These are phyloP conservation scores for Kwoniella sp. DNA, from an alignment of 768 basidiomycete species.

Conservation along the genomic window DNA sequence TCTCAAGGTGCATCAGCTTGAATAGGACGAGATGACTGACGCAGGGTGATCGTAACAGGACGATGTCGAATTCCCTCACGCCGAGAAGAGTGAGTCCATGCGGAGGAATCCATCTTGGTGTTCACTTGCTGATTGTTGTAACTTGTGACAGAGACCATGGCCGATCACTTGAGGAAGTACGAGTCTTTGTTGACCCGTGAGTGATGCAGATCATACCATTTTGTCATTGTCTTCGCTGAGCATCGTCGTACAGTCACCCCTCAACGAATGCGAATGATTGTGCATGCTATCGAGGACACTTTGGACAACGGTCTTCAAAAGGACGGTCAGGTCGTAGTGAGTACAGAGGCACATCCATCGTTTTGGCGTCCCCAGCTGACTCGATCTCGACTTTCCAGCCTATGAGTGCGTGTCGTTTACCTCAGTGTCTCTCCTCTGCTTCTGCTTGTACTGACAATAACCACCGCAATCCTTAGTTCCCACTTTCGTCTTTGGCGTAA, in stretches of 20 bases:
- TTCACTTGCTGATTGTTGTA: not conserved
- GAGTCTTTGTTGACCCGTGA: conserved; percentile 71
- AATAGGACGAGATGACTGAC: not conserved
- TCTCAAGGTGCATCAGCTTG: too few relatives aligned
- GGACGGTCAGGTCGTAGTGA: conserved; percentile 79
- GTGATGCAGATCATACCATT: conserved; percentile 21
- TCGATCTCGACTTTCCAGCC: conserved; percentile 37
- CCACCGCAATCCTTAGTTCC: conserved; percentile 77
- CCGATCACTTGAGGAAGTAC: conserved; percentile 87
- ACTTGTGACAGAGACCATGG: conserved; percentile 66
- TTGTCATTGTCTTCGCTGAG: too few relatives aligned
- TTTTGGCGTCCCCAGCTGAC: too few relatives aligned
- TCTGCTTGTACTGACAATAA: conserved; percentile 12
- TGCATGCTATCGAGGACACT: conserved; percentile 90
- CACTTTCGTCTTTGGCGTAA: conserved; percentile 76
- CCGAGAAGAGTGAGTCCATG: conserved; percentile 71
- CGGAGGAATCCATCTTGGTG: conserved; percentile 13
- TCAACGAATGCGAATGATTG: conserved; percentile 69
- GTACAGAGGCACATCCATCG: conserved; percentile 55
- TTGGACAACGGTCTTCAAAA: conserved; percentile 83
- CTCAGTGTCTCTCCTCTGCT: too few relatives aligned
- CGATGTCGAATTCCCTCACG: conserved; percentile 79
- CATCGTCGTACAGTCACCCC: conserved; percentile 51
- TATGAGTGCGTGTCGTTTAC: conserved; percentile 46
- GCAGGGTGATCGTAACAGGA: conserved; percentile 28